Evolutionary conservation across 83 land plant genomes (phyloP).

Genomic region (Larix sibirica): DNA sequence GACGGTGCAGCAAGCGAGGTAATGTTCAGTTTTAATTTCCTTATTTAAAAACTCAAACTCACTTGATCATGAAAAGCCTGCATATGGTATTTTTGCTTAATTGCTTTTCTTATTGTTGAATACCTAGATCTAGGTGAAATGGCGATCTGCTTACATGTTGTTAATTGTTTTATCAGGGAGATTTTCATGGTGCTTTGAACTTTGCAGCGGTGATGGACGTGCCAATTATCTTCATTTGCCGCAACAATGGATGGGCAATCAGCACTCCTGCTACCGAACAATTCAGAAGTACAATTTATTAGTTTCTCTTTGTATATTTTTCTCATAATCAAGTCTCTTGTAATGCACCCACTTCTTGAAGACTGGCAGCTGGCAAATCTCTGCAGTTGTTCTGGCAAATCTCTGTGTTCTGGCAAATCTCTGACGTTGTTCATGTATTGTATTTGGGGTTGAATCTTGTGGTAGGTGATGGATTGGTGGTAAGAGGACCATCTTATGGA

Average conservation of each 20-base stretch:
- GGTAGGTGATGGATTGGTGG: constrained; percentile 50
- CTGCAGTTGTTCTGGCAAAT: background rate
- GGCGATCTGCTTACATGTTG: too few species aligned
- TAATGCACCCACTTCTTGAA: too few species aligned
- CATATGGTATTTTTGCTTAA: background rate
- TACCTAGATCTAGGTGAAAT: too few species aligned
- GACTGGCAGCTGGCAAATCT: constrained; percentile 8
- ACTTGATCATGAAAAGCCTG: background rate
- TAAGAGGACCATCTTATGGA: constrained; percentile 46
- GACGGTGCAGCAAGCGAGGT: constrained; percentile 43
- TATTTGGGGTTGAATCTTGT: background rate
- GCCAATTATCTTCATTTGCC: constrained; percentile 42
- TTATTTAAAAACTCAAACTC: too few species aligned
- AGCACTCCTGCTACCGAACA: constrained; percentile 50
- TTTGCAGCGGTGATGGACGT: constrained; percentile 48
- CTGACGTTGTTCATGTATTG: background rate
- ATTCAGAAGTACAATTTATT: constrained; percentile 7
- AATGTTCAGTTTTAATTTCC: too few species aligned
- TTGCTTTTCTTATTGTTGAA: background rate
- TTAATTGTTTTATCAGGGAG: constrained; percentile 29
- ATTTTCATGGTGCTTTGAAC: constrained; percentile 46
- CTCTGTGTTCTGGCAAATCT: constrained; percentile 8
- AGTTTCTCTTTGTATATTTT: too few species aligned
- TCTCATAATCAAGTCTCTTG: too few species aligned
- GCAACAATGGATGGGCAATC: constrained; percentile 56